Conservation (phyloP, 768 basidiomycete species). For the Panaeolus papilionaceus region DNA sequence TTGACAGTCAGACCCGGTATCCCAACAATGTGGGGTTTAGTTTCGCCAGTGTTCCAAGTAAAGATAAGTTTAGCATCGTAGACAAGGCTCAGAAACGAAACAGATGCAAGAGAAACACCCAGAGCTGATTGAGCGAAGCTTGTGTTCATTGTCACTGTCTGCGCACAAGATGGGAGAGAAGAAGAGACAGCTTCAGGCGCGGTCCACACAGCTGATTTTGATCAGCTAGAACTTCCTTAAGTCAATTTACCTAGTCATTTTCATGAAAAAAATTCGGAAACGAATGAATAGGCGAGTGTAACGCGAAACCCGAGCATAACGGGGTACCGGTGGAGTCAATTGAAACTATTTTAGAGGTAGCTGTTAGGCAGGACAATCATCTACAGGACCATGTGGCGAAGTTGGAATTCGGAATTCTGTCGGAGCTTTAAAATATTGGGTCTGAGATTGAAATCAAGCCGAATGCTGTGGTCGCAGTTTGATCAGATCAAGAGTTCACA, state of each 20-base stretch:
- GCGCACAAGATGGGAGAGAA: background rate
- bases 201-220: background rate
- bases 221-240: background rate
- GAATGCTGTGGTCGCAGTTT: background rate
- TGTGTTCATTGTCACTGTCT: background rate
- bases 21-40: background rate
- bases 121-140: background rate
- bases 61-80: constrained; percentile 14
- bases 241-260: background rate
- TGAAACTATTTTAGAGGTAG: background rate
- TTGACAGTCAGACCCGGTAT: constrained; percentile 9
- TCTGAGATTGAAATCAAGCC: background rate
- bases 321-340: background rate
- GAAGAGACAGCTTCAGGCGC: background rate
- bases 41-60: background rate
- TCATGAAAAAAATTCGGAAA: background rate
- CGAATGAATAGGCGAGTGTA: background rate
- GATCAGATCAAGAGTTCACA: background rate
- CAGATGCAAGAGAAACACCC: background rate
- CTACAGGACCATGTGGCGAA: no score
- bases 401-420: background rate
- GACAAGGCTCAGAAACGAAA: background rate
- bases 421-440: background rate
- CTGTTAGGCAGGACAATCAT: no score
- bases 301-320: background rate